phyloP scores from a whole-genome alignment of 2,329 filamentous ascomycete species.

The Exophiala phaeomuriformis region DNA sequence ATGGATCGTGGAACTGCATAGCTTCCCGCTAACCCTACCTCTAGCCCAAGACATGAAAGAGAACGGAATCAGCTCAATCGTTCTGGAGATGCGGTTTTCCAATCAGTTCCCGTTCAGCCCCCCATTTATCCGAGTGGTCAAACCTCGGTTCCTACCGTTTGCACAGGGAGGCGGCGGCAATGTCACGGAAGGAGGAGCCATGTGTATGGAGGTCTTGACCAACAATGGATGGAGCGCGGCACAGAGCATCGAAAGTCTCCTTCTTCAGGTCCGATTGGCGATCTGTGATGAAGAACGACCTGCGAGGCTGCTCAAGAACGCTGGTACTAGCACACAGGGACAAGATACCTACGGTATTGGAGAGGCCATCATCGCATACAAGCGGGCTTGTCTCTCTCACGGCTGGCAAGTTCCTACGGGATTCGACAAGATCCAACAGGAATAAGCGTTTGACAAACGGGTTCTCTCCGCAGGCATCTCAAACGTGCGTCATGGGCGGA shows the following conservation, averaged over 20 bases:
- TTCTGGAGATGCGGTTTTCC: constrained; percentile 76
- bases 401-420: constrained; percentile 66
- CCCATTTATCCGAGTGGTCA: constrained; percentile 76
- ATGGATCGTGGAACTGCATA: constrained; percentile 86
- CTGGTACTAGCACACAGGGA: neutral
- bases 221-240: constrained; percentile 73
- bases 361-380: constrained; percentile 69
- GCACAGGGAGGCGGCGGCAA: constrained; percentile 70
- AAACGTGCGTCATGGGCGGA: neutral
- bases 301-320: constrained; percentile 51
- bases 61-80: constrained; percentile 56
- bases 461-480: no score
- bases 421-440: constrained; percentile 35
- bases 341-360: constrained; percentile 54
- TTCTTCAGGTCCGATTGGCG: constrained; percentile 73
- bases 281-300: constrained; percentile 63
- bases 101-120: constrained; percentile 68
- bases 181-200: constrained; percentile 73
- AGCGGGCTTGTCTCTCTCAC: constrained; percentile 59
- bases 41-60: constrained; percentile 67
- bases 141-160: constrained; percentile 71
- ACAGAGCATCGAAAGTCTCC: constrained; percentile 66
- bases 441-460: neutral
- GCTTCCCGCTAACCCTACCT: constrained; percentile 62
- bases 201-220: constrained; percentile 79